A percentile compares a stretch with the other conserved stretches of the same genome.
These are phyloP conservation scores for Capronia epimyces DNA, from an alignment of 2,329 filamentous ascomycete species.

Conservation along the genomic window DNA sequence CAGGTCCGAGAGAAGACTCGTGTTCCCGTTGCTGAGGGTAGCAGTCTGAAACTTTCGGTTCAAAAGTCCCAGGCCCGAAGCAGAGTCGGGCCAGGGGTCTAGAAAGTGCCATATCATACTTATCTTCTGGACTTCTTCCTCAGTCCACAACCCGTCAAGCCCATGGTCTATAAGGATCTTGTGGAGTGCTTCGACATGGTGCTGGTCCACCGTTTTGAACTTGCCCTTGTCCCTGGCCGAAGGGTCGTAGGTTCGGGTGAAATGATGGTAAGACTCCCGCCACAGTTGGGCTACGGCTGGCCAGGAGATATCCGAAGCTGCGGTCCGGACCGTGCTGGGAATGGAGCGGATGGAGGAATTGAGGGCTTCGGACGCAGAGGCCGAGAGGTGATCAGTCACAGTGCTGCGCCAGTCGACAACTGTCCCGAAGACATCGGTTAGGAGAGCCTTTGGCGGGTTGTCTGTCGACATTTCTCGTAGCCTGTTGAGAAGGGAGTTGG, in stretches of 20 bases:
- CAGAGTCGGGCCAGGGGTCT: conserved; percentile 61
- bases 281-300: conserved; percentile 63
- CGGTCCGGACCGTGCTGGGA: conserved; percentile 43
- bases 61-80: conserved; percentile 52
- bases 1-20: conserved; percentile 61
- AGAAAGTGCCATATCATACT: conserved; percentile 68
- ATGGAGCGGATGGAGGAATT: conserved; percentile 44
- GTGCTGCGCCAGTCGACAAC: conserved; percentile 71
- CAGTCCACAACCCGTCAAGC: conserved; percentile 56
- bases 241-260: conserved; percentile 47
- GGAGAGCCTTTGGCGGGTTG: conserved; percentile 51
- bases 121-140: conserved; percentile 59
- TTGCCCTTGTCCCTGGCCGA: conserved; percentile 29
- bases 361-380: conserved; percentile 47
- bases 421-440: conserved; percentile 76
- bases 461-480: conserved; percentile 24
- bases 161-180: conserved; percentile 53
- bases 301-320: conserved; percentile 57
- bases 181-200: conserved; percentile 60
- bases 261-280: conserved; percentile 58
- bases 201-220: conserved; percentile 68
- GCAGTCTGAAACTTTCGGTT: conserved; percentile 55
- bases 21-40: conserved; percentile 72
- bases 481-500: neutral
- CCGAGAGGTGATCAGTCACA: conserved; percentile 55